These are phyloP conservation scores for Hypoxylon sp. DNA, from an alignment of 2,329 filamentous ascomycete genomes.

Conservation along the genomic window DNA sequence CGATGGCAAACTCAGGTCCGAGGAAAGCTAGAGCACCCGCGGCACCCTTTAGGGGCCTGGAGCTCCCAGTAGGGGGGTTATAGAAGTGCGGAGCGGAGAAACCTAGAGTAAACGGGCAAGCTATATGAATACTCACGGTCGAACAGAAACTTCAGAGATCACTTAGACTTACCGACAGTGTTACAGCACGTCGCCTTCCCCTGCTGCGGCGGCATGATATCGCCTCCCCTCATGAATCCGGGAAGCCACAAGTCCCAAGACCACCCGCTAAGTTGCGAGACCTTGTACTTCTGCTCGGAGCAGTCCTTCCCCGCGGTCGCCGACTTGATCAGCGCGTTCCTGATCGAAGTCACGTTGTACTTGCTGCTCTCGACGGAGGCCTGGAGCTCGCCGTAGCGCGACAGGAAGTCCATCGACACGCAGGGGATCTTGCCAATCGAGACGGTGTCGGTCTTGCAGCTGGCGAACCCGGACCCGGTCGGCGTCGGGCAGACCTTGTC, in stretches of 20 bases:
- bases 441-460: constrained; percentile 22
- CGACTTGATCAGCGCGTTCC: constrained; percentile 20
- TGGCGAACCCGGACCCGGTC: constrained; percentile 10
- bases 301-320: constrained; percentile 48
- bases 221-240: not conserved
- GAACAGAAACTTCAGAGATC: not conserved
- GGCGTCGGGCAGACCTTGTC: constrained; percentile 26
- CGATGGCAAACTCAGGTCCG: constrained; percentile 18
- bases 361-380: constrained; percentile 30
- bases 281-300: constrained; percentile 40
- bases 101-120: constrained; percentile 2
- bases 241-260: constrained; percentile 3
- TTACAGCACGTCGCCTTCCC: constrained; percentile 26
- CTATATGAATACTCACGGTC: not conserved
- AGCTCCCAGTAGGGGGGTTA: constrained; percentile 23
- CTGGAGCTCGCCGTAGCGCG: constrained; percentile 17
- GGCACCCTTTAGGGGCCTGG: constrained; percentile 17
- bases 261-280: constrained; percentile 26
- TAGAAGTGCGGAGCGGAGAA: constrained; percentile 29
- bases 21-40: constrained; percentile 13
- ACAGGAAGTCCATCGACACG: constrained; percentile 7
- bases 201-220: constrained; percentile 8
- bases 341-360: constrained; percentile 26
- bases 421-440: constrained; percentile 17
- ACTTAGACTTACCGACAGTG: constrained; percentile 18